Conservation (phyloP, 2,329 filamentous ascomycete species). For the Fusarium musae region DNA sequence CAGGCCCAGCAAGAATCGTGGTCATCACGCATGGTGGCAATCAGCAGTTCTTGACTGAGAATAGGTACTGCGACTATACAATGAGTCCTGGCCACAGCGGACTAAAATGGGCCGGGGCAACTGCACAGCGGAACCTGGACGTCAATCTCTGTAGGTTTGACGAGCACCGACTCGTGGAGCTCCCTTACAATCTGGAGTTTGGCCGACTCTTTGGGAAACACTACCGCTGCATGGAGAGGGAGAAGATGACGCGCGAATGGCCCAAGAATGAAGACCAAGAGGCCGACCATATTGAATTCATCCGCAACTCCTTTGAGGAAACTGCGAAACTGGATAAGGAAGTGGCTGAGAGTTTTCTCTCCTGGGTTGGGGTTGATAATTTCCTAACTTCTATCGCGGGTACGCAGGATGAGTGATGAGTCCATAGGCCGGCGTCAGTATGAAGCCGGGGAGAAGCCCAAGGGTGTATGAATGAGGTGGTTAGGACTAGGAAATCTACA, state of each 20-base stretch:
- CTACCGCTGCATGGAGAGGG: neutral
- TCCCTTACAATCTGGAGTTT: neutral
- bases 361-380: neutral
- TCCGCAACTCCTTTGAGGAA: neutral
- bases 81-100: neutral
- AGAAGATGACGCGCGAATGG: neutral
- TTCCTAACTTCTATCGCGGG: neutral
- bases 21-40: neutral
- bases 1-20: neutral
- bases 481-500: no score
- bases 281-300: neutral
- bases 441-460: no score
- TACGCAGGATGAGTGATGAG: neutral
- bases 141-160: neutral
- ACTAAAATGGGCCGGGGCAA: neutral
- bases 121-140: neutral
- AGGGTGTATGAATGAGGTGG: no score
- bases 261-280: neutral
- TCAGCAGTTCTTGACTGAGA: neutral
- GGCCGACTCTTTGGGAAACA: neutral
- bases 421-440: neutral
- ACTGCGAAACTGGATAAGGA: neutral
- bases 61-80: neutral
- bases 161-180: neutral
- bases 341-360: neutral